Base-by-base conservation (phyloP, 257 asterid species). In the Petunia secreta region DNA sequence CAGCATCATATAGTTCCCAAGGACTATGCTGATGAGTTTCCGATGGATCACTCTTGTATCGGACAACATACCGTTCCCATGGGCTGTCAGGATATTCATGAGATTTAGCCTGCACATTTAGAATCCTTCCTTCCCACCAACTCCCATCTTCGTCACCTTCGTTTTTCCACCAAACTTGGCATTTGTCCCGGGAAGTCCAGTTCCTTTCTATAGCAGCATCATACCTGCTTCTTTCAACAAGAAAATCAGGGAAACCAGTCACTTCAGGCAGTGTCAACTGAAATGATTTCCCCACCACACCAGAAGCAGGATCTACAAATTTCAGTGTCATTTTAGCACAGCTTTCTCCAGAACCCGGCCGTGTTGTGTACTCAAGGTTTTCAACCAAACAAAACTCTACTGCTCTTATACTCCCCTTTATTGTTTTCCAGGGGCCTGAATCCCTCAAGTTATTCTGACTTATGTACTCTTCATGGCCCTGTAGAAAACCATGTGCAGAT, bases 41-140 rank as follows among this genome's bases (percentile, higher is more conserved):
- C 6, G 87, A 84, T 48, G 96, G 96, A 65, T 91, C 94, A 77
- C 92, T 90, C 87, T 91, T 95, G 89, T 95, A 95, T 85, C 87
- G 89, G 38, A 95, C 98, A 9, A 81, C 85, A 84, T 86, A 95
- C 83, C 90, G 93, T 77, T 95, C 99, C 99, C 99, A 95, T 4
- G 99, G 99, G 83, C 98, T 93, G 79, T 95, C 99, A 0, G 94
- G 96, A 84, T 89, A 95, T 41, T 95, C 98, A 46, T 62, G 79
- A 75, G 93, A 88, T 81, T 95, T 95, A 57, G 97, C 85, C 83
- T 89, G 90, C 80, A 91, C 90, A 10, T 79, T 80, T n/a, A 90
- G 63, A 60, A 95, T 89, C 66, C 99, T 91, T 77, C 99, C 99
- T 37, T 87, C 97, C 98, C 98, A 95, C 98, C 99, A 95, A 62